Evolutionary conservation across 1,284 basidiomycete species (phyloP).

Genomic region (Cryptococcus sp.): DNA sequence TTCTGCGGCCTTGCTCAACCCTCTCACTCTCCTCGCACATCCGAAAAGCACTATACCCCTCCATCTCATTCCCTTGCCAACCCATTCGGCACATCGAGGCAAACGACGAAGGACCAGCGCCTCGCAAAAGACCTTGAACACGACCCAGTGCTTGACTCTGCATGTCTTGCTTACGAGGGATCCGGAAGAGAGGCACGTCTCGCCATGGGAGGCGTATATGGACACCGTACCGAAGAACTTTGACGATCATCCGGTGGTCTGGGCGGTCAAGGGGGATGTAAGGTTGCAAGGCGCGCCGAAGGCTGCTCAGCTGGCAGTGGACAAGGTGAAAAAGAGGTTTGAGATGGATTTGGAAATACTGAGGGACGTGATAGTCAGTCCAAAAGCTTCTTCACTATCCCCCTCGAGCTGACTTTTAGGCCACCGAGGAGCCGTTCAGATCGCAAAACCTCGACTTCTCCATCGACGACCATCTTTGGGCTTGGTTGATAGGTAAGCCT

Average conservation of each 20-base stretch:
- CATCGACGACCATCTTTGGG: conserved; percentile 62
- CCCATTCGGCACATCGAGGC: background rate
- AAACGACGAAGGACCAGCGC: conserved; percentile 3
- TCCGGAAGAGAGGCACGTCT: conserved; percentile 50
- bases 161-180: conserved; percentile 54
- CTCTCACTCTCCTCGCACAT: conserved; percentile 53
- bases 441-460: conserved; percentile 26
- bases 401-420: conserved; percentile 9
- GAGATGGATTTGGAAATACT: conserved; percentile 54
- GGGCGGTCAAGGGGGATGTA: conserved; percentile 48
- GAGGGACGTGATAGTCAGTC: conserved; percentile 44
- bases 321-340: conserved; percentile 52
- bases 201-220: conserved; percentile 65
- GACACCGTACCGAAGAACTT: conserved; percentile 65
- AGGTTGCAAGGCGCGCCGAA: background rate
- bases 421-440: conserved; percentile 30
- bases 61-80: conserved; percentile 26
- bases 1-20: conserved; percentile 62
- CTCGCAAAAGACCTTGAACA: conserved; percentile 36
- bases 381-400: background rate
- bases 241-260: conserved; percentile 65
- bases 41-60: conserved; percentile 25
- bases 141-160: conserved; percentile 56
- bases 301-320: background rate
- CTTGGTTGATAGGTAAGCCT: conserved; percentile 70